phyloP scores from a whole-genome alignment of 176 grass and related monocot species.

The Oryza coarctata region DNA sequence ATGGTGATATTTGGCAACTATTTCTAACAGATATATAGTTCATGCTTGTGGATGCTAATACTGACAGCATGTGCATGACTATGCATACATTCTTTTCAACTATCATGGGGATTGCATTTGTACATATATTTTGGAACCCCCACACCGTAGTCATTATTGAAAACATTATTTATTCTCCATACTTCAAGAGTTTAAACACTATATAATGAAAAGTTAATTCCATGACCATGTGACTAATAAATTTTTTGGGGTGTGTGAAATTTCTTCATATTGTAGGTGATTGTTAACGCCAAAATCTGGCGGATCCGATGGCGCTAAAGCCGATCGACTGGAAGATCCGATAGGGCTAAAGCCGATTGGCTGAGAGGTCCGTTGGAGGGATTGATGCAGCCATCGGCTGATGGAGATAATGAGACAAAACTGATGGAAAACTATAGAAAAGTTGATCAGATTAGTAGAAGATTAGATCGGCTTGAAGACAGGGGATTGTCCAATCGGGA shows the following conservation, averaged over 20 bases:
- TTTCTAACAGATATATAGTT: background rate
- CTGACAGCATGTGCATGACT: background rate
- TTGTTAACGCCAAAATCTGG: too few species aligned
- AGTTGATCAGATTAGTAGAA: too few species aligned
- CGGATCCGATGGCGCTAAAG: too few species aligned
- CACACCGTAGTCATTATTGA: background rate
- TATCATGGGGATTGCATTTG: background rate
- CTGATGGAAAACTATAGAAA: too few species aligned
- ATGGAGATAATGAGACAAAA: too few species aligned
- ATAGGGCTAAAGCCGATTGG: too few species aligned
- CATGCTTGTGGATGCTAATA: conserved; percentile 6
- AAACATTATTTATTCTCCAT: background rate
- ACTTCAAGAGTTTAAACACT: background rate
- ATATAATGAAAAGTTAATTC: background rate
- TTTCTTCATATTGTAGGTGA: background rate
- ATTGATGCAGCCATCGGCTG: too few species aligned
- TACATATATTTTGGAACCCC: background rate
- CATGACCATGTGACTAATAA: background rate
- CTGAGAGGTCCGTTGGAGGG: too few species aligned
- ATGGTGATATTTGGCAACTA: background rate
- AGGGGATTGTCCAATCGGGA: too few species aligned
- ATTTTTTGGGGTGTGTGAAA: background rate
- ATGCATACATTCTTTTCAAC: background rate
- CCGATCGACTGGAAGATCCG: too few species aligned
- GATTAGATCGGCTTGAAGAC: too few species aligned